A percentile compares a stretch with the other conserved stretches of the same genome.
Evolutionary conservation across 352 stramenopile genomes (phyloP).

Genomic region (Globisporangium acanthophoron): DNA sequence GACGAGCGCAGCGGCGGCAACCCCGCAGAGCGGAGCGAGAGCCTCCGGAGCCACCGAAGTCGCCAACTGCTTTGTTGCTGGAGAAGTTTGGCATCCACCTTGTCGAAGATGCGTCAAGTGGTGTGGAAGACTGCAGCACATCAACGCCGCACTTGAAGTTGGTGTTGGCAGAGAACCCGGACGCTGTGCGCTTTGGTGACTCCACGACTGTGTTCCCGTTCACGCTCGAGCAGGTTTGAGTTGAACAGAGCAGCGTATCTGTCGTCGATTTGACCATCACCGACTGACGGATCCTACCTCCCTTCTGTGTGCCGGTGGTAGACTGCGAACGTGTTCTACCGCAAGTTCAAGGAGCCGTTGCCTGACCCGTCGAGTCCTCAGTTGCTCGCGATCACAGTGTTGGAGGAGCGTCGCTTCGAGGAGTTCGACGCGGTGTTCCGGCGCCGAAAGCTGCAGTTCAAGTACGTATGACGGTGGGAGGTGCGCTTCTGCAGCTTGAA

Average conservation of each 20-base stretch:
- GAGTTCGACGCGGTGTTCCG: constrained; percentile 59
- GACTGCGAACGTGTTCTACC: constrained; percentile 67
- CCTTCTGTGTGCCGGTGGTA: constrained; percentile 5
- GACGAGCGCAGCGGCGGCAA: constrained; percentile 8
- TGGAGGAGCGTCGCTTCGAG: constrained; percentile 45
- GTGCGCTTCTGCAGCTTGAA: too few relatives aligned
- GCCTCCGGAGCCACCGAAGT: constrained; percentile 13
- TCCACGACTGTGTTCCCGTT: constrained; percentile 41
- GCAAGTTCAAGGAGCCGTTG: constrained; percentile 75
- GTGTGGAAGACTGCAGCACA: background rate
- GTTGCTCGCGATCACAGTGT: constrained; percentile 30
- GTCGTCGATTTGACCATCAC: background rate
- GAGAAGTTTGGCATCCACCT: constrained; percentile 36
- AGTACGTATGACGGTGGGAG: constrained; percentile 16
- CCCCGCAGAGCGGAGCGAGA: constrained; percentile 1
- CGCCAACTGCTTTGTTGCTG: constrained; percentile 26
- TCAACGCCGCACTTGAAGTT: constrained; percentile 30
- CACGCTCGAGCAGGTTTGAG: constrained; percentile 51
- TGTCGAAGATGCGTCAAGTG: constrained; percentile 13
- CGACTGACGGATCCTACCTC: background rate
- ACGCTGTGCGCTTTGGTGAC: constrained; percentile 45
- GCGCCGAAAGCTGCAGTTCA: constrained; percentile 51
- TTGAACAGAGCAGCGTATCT: background rate
- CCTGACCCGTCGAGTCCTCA: constrained; percentile 50
- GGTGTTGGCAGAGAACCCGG: constrained; percentile 27